A percentile compares a stretch with the other conserved stretches of the same genome.
Conservation (phyloP, 2,329 filamentous ascomycete species). For the Penicillium sp. region DNA sequence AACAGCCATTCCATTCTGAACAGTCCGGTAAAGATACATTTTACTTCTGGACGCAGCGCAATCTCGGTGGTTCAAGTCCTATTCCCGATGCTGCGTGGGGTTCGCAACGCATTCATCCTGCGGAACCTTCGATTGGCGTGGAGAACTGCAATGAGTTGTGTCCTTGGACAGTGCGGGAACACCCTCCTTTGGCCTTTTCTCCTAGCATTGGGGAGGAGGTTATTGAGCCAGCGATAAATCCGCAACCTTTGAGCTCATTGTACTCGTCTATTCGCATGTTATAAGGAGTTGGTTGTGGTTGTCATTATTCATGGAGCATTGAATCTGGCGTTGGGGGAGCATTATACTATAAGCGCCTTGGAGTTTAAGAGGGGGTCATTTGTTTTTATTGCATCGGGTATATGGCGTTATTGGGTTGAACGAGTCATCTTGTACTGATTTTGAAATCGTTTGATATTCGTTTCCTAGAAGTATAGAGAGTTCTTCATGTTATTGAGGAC, state of each 20-base stretch:
- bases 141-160: conserved; percentile 48
- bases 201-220: conserved; percentile 44
- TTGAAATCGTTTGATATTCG: background rate
- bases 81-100: conserved; percentile 43
- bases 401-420: background rate
- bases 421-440: background rate
- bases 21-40: conserved; percentile 39
- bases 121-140: conserved; percentile 40
- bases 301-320: background rate
- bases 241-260: conserved; percentile 42
- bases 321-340: background rate
- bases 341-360: conserved; percentile 4
- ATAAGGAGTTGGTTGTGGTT: conserved; percentile 16
- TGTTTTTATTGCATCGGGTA: background rate
- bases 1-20: conserved; percentile 38
- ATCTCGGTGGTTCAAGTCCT: conserved; percentile 37
- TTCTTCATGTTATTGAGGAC: background rate
- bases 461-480: background rate
- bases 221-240: conserved; percentile 40
- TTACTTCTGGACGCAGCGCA: conserved; percentile 45
- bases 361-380: background rate
- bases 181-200: conserved; percentile 41
- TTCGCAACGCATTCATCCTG: conserved; percentile 46
- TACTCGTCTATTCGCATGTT: conserved; percentile 46
- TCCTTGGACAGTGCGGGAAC: conserved; percentile 48